A percentile compares a stretch with the other conserved stretches of the same genome.
Conservation (phyloP, 768 basidiomycete species). For the Suillus sp. region DNA sequence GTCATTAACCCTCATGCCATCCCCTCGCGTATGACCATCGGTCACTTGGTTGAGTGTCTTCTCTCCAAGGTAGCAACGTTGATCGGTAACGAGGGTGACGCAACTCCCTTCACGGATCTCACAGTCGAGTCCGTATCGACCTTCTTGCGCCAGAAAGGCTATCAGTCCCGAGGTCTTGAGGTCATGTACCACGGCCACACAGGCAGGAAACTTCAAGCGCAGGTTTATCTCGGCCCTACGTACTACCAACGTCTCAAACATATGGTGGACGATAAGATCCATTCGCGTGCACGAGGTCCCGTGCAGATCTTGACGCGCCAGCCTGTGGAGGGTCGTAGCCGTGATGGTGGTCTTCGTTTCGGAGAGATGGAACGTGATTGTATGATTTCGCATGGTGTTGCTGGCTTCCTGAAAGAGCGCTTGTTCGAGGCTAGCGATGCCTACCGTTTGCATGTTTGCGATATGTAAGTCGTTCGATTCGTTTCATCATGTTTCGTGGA, state of each 20-base stretch:
- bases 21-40: conserved; percentile 99
- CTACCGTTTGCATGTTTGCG: conserved; percentile 93
- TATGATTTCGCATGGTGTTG: conserved; percentile 99
- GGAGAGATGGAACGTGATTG: conserved; percentile 99
- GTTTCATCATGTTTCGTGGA: neutral
- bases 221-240: conserved; percentile 97
- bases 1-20: conserved; percentile 99
- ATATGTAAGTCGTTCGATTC: conserved; percentile 66
- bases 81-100: conserved; percentile 96
- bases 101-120: conserved; percentile 97
- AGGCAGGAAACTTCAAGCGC: conserved; percentile 96
- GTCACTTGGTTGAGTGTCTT: conserved; percentile 98
- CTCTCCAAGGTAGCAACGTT: conserved; percentile 95
- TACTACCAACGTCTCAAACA: conserved; percentile 99
- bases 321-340: conserved; percentile 97
- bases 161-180: conserved; percentile 96
- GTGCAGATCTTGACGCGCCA: conserved; percentile 97
- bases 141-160: conserved; percentile 85
- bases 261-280: conserved; percentile 99
- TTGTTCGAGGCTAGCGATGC: conserved; percentile 92
- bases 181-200: conserved; percentile 99
- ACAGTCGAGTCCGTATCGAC: conserved; percentile 98
- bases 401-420: conserved; percentile 96
- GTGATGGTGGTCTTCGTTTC: conserved; percentile 98
- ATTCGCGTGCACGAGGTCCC: conserved; percentile 95